Conservation (phyloP, 768 basidiomycete species). For the Xanthoconium stramineum region DNA sequence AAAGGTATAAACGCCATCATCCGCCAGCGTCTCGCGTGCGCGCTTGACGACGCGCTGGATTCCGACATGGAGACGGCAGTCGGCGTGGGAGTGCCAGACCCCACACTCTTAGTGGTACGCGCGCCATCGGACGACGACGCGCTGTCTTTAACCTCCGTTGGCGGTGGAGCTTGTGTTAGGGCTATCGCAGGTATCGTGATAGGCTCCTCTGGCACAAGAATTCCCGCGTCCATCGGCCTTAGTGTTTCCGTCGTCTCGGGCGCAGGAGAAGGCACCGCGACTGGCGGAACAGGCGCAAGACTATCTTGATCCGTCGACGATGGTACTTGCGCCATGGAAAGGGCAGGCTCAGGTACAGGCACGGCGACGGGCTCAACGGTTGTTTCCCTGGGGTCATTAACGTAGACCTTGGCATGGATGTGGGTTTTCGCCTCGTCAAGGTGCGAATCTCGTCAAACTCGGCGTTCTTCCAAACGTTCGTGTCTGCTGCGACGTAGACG, state of each 20-base stretch:
- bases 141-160: no score
- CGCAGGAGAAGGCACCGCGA: no score
- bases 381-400: no score
- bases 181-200: no score
- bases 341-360: neutral
- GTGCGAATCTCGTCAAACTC: slow-evolving; percentile 18
- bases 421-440: slow-evolving; percentile 10
- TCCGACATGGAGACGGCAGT: neutral
- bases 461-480: neutral
- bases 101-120: neutral
- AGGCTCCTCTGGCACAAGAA: no score
- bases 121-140: no score
- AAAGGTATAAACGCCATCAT: slow-evolving; percentile 6
- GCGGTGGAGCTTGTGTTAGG: no score
- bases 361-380: neutral
- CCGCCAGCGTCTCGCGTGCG: neutral
- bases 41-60: neutral
- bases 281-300: neutral
- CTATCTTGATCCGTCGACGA: no score
- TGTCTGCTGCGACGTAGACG: neutral
- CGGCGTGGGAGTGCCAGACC: neutral
- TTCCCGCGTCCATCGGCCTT: no score
- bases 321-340: neutral
- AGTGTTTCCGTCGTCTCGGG: no score
- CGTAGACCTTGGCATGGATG: neutral